Percentiles rank a stretch among this genome's conserved stretches.
Evolutionary conservation across 768 basidiomycete genomes (phyloP).

Genomic region (Pluteus cervinus): DNA sequence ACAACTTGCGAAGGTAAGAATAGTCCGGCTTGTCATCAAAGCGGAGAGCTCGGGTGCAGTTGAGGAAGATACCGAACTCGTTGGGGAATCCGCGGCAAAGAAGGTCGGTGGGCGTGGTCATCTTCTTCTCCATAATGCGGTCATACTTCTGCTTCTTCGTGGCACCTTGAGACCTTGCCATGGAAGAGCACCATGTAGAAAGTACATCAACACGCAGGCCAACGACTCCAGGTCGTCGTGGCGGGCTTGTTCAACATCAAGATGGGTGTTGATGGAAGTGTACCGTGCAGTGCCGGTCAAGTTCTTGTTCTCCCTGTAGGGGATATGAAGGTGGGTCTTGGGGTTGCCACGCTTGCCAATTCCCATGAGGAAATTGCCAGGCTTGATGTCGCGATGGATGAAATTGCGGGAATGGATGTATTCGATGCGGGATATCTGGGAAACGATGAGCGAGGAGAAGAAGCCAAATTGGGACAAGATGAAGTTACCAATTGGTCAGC

Average conservation of each 20-base stretch:
- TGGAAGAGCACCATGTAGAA: conserved; percentile 93
- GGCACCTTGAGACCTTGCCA: conserved; percentile 99
- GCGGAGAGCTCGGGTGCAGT: conserved; percentile 96
- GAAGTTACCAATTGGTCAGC: conserved; percentile 87
- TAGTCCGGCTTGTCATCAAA: conserved; percentile 99
- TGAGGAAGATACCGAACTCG: conserved; percentile 98
- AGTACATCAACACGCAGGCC: conserved; percentile 99
- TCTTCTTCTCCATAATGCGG: conserved; percentile 99
- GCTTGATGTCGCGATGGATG: conserved; percentile 96
- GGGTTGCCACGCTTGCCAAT: conserved; percentile 99
- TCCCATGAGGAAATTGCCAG: conserved; percentile 99
- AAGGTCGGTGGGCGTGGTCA: conserved; percentile 95
- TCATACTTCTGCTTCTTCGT: conserved; percentile 99
- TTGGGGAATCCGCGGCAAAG: conserved; percentile 99
- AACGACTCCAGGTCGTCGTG: conserved; percentile 97
- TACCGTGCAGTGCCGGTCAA: conserved; percentile 97
- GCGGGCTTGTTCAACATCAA: conserved; percentile 96
- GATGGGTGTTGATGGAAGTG: conserved; percentile 97
- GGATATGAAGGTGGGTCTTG: conserved; percentile 98
- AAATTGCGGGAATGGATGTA: conserved; percentile 99
- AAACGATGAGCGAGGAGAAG: conserved; percentile 18
- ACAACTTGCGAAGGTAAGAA: conserved; percentile 97
- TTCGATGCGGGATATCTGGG: conserved; percentile 93
- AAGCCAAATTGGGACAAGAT: conserved; percentile 9
- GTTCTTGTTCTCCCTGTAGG: conserved; percentile 99